Conservation (phyloP, 176 grass and related monocot species). For the Phyllostachys edulis region DNA sequence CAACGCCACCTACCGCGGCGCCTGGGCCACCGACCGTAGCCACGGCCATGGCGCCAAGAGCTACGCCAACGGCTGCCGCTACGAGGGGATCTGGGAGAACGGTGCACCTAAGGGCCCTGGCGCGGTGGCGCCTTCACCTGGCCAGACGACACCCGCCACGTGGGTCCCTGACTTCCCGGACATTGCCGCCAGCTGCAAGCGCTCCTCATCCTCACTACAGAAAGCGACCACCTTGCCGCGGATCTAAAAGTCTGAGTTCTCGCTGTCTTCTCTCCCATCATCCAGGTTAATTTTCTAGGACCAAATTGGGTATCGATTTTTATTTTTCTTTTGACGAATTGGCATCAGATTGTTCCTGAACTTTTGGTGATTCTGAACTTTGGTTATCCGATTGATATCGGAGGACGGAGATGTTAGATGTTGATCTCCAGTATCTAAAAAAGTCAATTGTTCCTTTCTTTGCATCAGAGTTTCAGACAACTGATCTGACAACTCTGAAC, state of each 20-base stretch:
- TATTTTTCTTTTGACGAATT: too few species aligned
- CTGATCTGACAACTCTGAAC: not conserved
- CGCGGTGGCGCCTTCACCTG: constrained; percentile 38
- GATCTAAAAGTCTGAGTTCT: too few species aligned
- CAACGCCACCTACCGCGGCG: too few species aligned
- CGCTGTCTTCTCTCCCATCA: too few species aligned
- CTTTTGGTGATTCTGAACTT: too few species aligned
- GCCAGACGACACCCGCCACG: constrained; percentile 17
- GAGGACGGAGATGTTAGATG: too few species aligned
- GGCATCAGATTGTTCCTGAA: not conserved
- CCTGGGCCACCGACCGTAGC: too few species aligned
- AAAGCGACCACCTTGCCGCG: constrained; percentile 24
- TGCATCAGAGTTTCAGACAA: not conserved
- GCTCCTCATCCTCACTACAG: constrained; percentile 33
- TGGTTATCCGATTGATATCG: too few species aligned
- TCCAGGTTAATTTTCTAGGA: too few species aligned
- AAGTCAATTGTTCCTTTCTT: not conserved
- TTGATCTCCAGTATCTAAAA: too few species aligned
- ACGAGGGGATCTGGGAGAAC: constrained; percentile 55
- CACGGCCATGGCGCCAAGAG: too few species aligned
- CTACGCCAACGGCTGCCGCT: constrained; percentile 37
- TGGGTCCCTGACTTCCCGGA: constrained; percentile 12
- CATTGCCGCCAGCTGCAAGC: constrained; percentile 32
- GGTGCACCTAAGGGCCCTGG: constrained; percentile 39
- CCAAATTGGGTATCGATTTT: too few species aligned